Evolutionary conservation across 2,329 filamentous ascomycete species (phyloP).

Genomic region (Colletotrichum sp.): DNA sequence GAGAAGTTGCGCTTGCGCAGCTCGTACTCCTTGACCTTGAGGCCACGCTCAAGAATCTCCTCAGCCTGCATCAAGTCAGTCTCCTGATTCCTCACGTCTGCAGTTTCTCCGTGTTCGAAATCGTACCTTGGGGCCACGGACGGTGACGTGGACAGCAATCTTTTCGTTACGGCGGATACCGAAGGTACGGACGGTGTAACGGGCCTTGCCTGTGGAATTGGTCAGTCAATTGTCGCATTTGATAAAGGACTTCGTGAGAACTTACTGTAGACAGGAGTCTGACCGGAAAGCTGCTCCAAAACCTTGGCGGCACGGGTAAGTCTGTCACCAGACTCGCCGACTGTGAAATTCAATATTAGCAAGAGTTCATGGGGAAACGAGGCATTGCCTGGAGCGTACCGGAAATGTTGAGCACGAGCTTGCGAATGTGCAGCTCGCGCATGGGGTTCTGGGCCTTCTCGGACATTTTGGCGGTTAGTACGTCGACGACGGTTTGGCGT

Average conservation of each 20-base stretch:
- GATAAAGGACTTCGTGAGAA: constrained; percentile 24
- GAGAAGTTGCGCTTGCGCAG: constrained; percentile 99
- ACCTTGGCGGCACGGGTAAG: constrained; percentile 99
- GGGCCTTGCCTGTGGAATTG: constrained; percentile 81
- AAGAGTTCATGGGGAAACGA: neutral
- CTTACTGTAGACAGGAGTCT: constrained; percentile 99
- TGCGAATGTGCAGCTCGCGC: constrained; percentile 99
- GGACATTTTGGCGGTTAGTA: constrained; percentile 52
- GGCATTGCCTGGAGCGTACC: neutral
- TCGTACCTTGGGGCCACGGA: constrained; percentile 84
- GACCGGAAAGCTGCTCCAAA: constrained; percentile 98
- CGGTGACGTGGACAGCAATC: constrained; percentile 99
- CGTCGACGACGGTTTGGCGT: constrained; percentile 34
- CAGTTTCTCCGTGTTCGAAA: neutral
- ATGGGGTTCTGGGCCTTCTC: constrained; percentile 97
- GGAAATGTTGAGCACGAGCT: constrained; percentile 99
- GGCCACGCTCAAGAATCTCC: constrained; percentile 99
- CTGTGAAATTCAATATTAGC: constrained; percentile 36
- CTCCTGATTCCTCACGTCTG: neutral
- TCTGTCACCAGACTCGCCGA: constrained; percentile 99
- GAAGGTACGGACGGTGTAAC: constrained; percentile 99
- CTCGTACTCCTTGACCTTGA: constrained; percentile 99
- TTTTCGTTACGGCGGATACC: constrained; percentile 99
- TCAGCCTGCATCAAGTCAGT: constrained; percentile 67
- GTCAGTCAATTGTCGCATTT: constrained; percentile 20